Evolutionary conservation across 495 filamentous ascomycete species (phyloP), one percentile per base, ranked within the genome.

Genomic region (Penicillium fimorum): DNA sequence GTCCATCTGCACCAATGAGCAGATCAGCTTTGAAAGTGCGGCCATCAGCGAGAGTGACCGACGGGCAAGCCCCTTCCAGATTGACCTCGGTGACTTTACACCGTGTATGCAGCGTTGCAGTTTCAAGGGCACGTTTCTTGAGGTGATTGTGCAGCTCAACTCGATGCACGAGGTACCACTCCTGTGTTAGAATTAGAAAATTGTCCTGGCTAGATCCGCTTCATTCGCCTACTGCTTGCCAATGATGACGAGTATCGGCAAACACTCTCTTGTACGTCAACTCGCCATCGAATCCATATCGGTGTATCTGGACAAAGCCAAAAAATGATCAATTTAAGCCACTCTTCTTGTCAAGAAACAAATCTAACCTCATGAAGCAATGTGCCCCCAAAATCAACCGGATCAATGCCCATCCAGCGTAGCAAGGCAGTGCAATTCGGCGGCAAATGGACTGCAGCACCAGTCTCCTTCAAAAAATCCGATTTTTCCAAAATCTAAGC

Each of bases 1-100:
- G 71, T 13, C 82, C 84, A 68, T 87, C 84, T 3, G 84, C 83
- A 3, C 82, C 83, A 47, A 87, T 76, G 5, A 86, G 70, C 1
- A 85, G 51, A 63, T 87, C 81, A 5, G 79, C 81, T 41, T 78
- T 71, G 60, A 73, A 80, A 1, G 32, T 64, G 41, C 77, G 71
- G 11, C 80, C 82, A 37, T 81, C 69, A 22, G 80, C 72, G 0
- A 80, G 74, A 0, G 76, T 62, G 30, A 80, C 76, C 2, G 52
- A 66, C 0, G 70, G 66, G 43, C 70, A 77, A 12, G 68, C 58
- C 4, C 49, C 57, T 0, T 63, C 49, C 20, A 75, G 63, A 53
- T 83, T 73, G 53, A 83, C 79, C n/a, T 76, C 63, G 6, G 76
- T 70, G 1, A 84, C 81, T 3, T 60, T 68, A 63, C 78, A 75